A percentile compares a stretch with the other conserved stretches of the same genome.
Conservation (phyloP, 352 stramenopile species). For the Achlya hypogyna region DNA sequence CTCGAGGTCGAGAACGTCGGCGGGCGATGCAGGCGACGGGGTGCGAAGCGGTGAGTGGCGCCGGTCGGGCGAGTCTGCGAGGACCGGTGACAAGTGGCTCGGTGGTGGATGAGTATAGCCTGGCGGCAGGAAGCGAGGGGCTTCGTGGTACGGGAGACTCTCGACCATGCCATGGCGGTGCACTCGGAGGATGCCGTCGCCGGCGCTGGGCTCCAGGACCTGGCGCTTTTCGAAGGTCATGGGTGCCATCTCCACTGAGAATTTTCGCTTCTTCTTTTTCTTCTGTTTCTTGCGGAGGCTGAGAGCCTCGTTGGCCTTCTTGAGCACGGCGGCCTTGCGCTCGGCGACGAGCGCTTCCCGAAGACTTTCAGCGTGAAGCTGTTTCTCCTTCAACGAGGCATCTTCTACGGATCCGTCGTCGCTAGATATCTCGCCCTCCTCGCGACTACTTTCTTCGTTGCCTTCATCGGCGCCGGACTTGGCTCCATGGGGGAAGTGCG, state of each 20-base stretch:
- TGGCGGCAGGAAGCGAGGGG: neutral
- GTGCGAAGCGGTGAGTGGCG: neutral
- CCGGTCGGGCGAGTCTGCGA: neutral
- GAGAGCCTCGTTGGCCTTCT: conserved; percentile 5
- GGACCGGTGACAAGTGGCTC: neutral
- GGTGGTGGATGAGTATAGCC: conserved; percentile 6
- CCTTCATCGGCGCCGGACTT: conserved; percentile 25
- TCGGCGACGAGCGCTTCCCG: conserved; percentile 20
- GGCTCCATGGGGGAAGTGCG: neutral
- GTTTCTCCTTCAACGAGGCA: conserved; percentile 61
- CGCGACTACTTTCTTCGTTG: conserved; percentile 5
- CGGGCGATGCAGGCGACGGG: neutral
- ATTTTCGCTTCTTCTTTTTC: conserved; percentile 75
- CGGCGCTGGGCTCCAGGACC: conserved; percentile 24
- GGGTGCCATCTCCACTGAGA: conserved; percentile 14
- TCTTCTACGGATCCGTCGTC: conserved; percentile 37
- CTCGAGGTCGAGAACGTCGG: conserved; percentile 41
- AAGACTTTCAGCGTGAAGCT: conserved; percentile 30
- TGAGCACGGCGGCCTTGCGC: conserved; percentile 5
- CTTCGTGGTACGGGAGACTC: conserved; percentile 27
- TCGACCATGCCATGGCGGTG: conserved; percentile 53
- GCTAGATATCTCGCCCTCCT: neutral
- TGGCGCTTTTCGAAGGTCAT: neutral
- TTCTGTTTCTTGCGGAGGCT: conserved; percentile 66
- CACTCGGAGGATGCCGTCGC: conserved; percentile 65